Evolutionary conservation across 2,329 filamentous ascomycete species (phyloP).

Genomic region (Endothia cerciana): DNA sequence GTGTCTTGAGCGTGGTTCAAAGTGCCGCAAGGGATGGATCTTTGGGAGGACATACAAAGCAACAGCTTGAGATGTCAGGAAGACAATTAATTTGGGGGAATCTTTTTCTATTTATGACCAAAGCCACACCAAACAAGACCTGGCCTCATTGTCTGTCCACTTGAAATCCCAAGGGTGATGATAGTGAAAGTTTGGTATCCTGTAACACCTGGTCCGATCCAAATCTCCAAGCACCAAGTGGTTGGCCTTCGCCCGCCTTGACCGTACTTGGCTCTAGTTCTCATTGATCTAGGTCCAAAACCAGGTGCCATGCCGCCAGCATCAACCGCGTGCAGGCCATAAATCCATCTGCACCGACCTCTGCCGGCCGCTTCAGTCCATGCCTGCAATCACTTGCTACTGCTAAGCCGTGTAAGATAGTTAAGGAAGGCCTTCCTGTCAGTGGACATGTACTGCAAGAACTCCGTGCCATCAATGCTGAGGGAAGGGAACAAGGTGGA

Average conservation of each 20-base stretch:
- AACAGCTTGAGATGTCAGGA: background rate
- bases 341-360: background rate
- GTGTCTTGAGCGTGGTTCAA: background rate
- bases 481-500: conserved; percentile 66
- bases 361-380: background rate
- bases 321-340: background rate
- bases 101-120: conserved; percentile 23
- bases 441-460: conserved; percentile 61
- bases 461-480: conserved; percentile 65
- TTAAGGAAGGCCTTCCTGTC: conserved; percentile 66
- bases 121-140: conserved; percentile 5
- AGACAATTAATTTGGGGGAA: conserved; percentile 23
- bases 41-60: background rate
- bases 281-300: background rate
- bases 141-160: background rate
- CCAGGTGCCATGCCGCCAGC: background rate
- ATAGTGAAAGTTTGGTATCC: conserved; percentile 11
- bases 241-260: background rate
- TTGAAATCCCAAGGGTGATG: conserved; percentile 11
- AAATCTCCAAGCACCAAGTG: background rate
- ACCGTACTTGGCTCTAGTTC: background rate
- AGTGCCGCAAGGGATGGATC: background rate
- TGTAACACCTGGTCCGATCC: background rate
- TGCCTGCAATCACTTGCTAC: conserved; percentile 16
- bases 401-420: conserved; percentile 58